Evolutionary conservation across 352 stramenopile genomes (phyloP).

Genomic region (Phytophthora podocarpi): DNA sequence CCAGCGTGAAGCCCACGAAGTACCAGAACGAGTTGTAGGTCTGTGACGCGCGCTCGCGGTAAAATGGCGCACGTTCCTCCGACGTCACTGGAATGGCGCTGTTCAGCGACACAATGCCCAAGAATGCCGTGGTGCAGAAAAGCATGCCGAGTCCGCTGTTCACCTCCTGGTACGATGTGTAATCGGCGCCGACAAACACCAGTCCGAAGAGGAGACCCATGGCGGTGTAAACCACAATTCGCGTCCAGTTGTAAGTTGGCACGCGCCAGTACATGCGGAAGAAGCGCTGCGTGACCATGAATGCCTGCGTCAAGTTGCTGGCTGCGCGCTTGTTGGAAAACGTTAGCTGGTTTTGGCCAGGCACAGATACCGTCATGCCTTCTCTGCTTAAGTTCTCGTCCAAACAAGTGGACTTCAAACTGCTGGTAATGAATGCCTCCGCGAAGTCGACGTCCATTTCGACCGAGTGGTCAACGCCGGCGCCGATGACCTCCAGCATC

Average conservation of each 20-base stretch:
- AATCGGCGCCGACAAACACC: constrained; percentile 43
- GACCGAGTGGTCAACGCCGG: constrained; percentile 34
- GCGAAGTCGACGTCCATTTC: constrained; percentile 38
- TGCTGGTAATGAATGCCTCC: constrained; percentile 29
- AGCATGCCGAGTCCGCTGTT: constrained; percentile 69
- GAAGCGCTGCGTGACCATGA: constrained; percentile 56
- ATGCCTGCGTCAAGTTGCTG: constrained; percentile 24
- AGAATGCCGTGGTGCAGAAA: constrained; percentile 82
- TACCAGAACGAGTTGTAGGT: constrained; percentile 83
- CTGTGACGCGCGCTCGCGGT: constrained; percentile 79
- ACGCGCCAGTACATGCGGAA: constrained; percentile 79
- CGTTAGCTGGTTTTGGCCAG: constrained; percentile 20
- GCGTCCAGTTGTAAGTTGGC: constrained; percentile 78
- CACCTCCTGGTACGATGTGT: constrained; percentile 43
- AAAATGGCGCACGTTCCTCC: constrained; percentile 85
- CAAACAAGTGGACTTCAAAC: constrained; percentile 18
- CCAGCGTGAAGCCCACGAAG: constrained; percentile 63
- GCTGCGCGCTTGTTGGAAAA: constrained; percentile 42
- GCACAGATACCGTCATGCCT: constrained; percentile 15
- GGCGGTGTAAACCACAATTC: constrained; percentile 50
- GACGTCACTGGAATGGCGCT: constrained; percentile 73
- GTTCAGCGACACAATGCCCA: constrained; percentile 75
- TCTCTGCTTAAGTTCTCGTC: constrained; percentile 32
- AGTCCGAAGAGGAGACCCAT: constrained; percentile 68
- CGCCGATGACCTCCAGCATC: no score